Percentiles rank a stretch among this genome's conserved stretches.
phyloP scores from a whole-genome alignment of 768 basidiomycete species.

The Podaxis carcinomalis region DNA sequence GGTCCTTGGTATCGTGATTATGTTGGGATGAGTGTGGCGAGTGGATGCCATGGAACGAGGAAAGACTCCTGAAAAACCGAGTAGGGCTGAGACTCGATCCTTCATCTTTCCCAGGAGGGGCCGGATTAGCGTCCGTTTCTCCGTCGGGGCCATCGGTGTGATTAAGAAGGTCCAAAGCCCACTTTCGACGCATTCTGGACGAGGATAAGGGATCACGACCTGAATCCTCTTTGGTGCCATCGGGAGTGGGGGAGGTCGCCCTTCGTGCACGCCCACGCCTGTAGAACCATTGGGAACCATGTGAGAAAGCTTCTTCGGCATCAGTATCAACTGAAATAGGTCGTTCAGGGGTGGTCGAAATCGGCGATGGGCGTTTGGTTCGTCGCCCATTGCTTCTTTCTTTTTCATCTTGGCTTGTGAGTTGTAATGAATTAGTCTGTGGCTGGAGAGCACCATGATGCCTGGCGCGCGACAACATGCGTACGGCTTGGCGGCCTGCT shows the following conservation, averaged over 20 bases:
- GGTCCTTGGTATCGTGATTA: slow-evolving; percentile 6
- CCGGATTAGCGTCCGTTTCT: not conserved
- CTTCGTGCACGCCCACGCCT: slow-evolving; percentile 40
- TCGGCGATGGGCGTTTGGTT: slow-evolving; percentile 22
- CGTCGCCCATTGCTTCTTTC: slow-evolving; percentile 7
- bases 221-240: slow-evolving; percentile 9
- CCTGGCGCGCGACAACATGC: slow-evolving; percentile 44
- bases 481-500: slow-evolving; percentile 70
- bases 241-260: slow-evolving; percentile 24
- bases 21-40: not conserved
- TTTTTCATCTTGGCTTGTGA: slow-evolving; percentile 10
- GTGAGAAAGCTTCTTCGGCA: slow-evolving; percentile 65
- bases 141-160: not conserved
- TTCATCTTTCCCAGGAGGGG: not conserved
- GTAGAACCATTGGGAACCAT: slow-evolving; percentile 52
- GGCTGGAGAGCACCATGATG: slow-evolving; percentile 18
- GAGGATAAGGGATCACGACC: slow-evolving; percentile 35
- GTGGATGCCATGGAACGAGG: not conserved
- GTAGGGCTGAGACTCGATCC: not conserved
- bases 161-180: slow-evolving; percentile 40
- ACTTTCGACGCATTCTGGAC: slow-evolving; percentile 41
- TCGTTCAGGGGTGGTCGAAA: slow-evolving; percentile 39
- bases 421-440: slow-evolving; percentile 18
- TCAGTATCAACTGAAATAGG: slow-evolving; percentile 79
- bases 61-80: not conserved